A percentile compares a stretch with the other conserved stretches of the same genome.
These are phyloP conservation scores for Blastobotrys persicus DNA, from an alignment of 1,139 yeast genomes.

Conservation along the genomic window DNA sequence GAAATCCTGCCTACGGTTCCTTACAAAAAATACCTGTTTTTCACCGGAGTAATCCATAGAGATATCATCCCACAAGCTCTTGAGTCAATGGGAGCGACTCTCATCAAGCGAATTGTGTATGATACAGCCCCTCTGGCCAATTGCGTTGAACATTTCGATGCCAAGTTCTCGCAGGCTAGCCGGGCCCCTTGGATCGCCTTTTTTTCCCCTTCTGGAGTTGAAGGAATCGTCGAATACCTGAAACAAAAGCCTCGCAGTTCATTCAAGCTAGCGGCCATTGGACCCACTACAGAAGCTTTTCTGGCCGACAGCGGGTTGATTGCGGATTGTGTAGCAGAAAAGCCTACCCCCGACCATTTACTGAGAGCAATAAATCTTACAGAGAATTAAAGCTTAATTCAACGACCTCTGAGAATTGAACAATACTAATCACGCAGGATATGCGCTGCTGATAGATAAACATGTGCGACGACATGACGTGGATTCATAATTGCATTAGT, in stretches of 20 bases:
- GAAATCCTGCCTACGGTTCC: slow-evolving; percentile 45
- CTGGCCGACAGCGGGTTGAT: slow-evolving; percentile 49
- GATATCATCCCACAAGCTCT: slow-evolving; percentile 75
- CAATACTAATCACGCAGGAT: too few species aligned
- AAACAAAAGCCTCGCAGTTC: slow-evolving; percentile 24
- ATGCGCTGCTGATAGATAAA: too few species aligned
- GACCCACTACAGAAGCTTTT: slow-evolving; percentile 84
- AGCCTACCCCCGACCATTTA: slow-evolving; percentile 69
- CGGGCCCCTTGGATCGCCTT: slow-evolving; percentile 50
- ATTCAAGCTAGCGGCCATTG: slow-evolving; percentile 72
- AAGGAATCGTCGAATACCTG: slow-evolving; percentile 48
- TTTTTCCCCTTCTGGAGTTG: slow-evolving; percentile 90
- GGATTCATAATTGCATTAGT: too few species aligned
- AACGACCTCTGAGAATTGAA: too few species aligned
- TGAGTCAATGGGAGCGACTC: slow-evolving; percentile 42
- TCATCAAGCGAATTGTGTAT: slow-evolving; percentile 68
- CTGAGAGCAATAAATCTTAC: slow-evolving; percentile 37
- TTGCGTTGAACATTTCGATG: slow-evolving; percentile 38
- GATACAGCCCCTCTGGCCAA: slow-evolving; percentile 55
- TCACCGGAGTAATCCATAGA: slow-evolving; percentile 83
- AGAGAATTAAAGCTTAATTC: neutral
- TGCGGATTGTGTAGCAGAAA: slow-evolving; percentile 64
- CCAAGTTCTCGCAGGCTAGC: slow-evolving; percentile 12
- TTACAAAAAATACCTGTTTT: slow-evolving; percentile 52
- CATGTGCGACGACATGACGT: too few species aligned